Percentiles rank a stretch among this genome's conserved stretches.
These are phyloP conservation scores for Pilaira anomala DNA, from an alignment of 192 early-diverging fungal species.

Conservation along the genomic window DNA sequence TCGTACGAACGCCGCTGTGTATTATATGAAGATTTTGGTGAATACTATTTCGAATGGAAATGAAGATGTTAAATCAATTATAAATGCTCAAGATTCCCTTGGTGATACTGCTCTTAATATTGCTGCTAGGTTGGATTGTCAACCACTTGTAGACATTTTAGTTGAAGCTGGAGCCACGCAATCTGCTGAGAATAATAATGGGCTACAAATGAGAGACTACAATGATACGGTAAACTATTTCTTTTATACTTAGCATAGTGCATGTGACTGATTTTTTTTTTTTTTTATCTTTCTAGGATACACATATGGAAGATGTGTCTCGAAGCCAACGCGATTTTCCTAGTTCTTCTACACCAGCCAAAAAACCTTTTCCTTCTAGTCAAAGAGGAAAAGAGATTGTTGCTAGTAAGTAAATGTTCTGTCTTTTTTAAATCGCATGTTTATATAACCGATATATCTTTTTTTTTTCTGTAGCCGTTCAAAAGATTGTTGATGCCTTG, in stretches of 20 bases:
- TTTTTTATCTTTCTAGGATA: neutral
- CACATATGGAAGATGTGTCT: too few species aligned
- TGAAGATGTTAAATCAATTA: conserved; percentile 24
- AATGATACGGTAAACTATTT: neutral
- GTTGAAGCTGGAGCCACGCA: conserved; percentile 77
- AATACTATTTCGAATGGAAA: neutral
- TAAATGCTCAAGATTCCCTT: conserved; percentile 67
- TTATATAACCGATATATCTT: neutral
- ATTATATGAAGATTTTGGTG: conserved; percentile 60
- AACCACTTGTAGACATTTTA: conserved; percentile 62
- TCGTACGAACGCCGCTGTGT: conserved; percentile 62
- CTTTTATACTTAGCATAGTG: too few species aligned
- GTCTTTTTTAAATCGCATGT: neutral
- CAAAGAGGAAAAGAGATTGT: conserved; percentile 30
- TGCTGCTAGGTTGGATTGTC: conserved; percentile 74
- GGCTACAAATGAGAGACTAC: conserved; percentile 73
- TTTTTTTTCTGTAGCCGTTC: conserved; percentile 44
- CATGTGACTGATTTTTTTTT: neutral
- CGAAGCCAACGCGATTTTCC: neutral
- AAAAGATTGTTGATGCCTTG: conserved; percentile 68
- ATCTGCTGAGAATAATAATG: conserved; percentile 69
- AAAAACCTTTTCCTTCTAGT: conserved; percentile 16
- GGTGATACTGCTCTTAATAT: conserved; percentile 91
- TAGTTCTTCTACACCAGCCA: conserved; percentile 1
- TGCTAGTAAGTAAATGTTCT: conserved; percentile 28